Evolutionary conservation across 352 stramenopile genomes (phyloP), one percentile per base, ranked within the genome.

Genomic region (Globisporangium polare): DNA sequence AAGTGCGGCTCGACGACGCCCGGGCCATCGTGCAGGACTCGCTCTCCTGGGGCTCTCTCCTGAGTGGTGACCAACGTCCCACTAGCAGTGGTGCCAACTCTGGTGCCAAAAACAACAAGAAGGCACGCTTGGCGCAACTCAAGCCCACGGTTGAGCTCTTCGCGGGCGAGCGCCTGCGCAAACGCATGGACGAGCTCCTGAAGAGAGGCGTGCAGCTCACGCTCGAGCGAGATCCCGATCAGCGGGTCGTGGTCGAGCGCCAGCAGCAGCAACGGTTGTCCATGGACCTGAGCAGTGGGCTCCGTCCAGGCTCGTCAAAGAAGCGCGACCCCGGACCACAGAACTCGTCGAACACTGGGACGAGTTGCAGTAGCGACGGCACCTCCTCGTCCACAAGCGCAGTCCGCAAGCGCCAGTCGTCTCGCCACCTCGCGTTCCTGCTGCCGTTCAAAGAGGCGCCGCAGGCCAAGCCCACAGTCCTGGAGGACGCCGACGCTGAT

Each of bases 1-100:
- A 89, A 63, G 75, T 90, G 7, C 79, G 80, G 35, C 60, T 91
- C 31, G 78, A 88, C 49, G 82, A 92, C 58, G 84, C 82, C 6
- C 77, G 80, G 6, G 82, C 80, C 3, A 92, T 94, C 45, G 80
- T 92, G 0, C 84, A 94, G 53, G 80, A 70, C 50, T 75, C 71
- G 0, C 61, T 72, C 20, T 77, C 65, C 10, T 83, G 80, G 73
- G 64, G 65, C 22, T 65, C 31, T 39, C 49, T 74, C 39, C 43
- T 79, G 6, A 33, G 37, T 0, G 67, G 37, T 0, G 67, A 77
- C 29, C 50, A 58, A 51, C 63, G 24, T 29, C 53, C n/a, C 22
- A 63, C 47, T 10, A 64, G 31, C 60, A 43, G 45, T 13, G 69
- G 45, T 46, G 35, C n/a, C 42, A 67, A 53, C 22, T 7, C 20